Evolutionary conservation across 768 basidiomycete species (phyloP), one percentile per base, ranked within the genome.

Genomic region (Macrolepiota albuminosa): DNA sequence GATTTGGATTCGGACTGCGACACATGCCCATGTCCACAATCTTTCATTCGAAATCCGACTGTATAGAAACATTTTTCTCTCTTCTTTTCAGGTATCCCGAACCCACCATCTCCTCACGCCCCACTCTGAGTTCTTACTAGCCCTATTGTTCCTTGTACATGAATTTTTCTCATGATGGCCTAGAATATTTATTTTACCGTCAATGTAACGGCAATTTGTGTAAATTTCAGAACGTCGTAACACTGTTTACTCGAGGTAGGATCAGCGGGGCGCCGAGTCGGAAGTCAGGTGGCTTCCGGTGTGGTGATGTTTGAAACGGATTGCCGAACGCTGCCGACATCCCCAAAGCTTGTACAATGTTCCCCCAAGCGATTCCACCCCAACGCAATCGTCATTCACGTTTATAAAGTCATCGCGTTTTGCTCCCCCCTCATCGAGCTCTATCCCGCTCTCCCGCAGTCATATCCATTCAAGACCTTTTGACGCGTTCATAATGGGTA

Each of bases 401-500:
- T 49, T 48, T 73, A 75, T 75, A 75, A 73, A 71, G 68, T 63
- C 67, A 21, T 21, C 36, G 59, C 33, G 37, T 54, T 33, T 6
- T 45, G 13, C 18, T 21, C 48, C 52, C 10, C 58, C 45, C 42
- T 42, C 56, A 50, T 58, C 29, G 48, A 60, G 56, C 54, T 40
- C 46, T 26, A n/a, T 34, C 62, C 61, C 37, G n/a, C 52, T 37
- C 47, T 13, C 29, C n/a, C 40, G n/a, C 45, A 46, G 24, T 31
- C 39, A 11, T 62, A 61, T 62, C 26, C 49, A 51, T 42, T n/a
- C 40, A 10, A 34, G 14, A 24, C n/a, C 53, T 53, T 59, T 58
- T 50, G 57, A 50, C 55, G 54, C 61, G 56, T 61, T 45, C 49
- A 58, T 52, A 66, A 81, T 80, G 81, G 70, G 80, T 82, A 61